phyloP scores from a whole-genome alignment of 2,329 filamentous ascomycete species.

The Fusarium verticillioides region DNA sequence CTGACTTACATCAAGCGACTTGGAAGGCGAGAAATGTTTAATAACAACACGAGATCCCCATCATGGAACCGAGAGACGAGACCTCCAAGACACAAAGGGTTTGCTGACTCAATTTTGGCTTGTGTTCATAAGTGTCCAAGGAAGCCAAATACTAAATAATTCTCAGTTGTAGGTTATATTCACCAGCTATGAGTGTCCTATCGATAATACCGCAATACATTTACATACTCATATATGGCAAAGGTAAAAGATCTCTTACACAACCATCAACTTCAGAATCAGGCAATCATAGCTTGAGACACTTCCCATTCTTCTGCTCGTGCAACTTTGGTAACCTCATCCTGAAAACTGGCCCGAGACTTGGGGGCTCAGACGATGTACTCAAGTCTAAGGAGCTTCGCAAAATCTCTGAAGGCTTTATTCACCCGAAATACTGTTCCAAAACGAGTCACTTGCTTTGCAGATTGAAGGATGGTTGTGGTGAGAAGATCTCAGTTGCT shows the following conservation, averaged over 20 bases:
- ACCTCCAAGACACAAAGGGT: background rate
- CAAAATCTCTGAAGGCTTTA: background rate
- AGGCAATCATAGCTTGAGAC: conserved; percentile 27
- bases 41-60: background rate
- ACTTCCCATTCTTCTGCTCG: conserved; percentile 6
- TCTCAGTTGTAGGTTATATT: background rate
- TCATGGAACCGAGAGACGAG: background rate
- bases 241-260: background rate
- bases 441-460: background rate
- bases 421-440: conserved; percentile 11
- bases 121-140: background rate
- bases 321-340: conserved; percentile 10
- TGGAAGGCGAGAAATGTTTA: background rate
- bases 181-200: background rate
- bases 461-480: background rate
- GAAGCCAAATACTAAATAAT: background rate
- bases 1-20: conserved; percentile 7
- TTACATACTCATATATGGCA: background rate
- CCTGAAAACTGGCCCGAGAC: conserved; percentile 19
- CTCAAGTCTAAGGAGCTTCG: background rate
- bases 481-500: background rate
- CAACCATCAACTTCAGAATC: background rate
- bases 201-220: background rate
- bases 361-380: background rate
- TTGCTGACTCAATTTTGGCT: background rate